Base-by-base conservation (phyloP, 139 green algal species). In the Chlorella sp. region DNA sequence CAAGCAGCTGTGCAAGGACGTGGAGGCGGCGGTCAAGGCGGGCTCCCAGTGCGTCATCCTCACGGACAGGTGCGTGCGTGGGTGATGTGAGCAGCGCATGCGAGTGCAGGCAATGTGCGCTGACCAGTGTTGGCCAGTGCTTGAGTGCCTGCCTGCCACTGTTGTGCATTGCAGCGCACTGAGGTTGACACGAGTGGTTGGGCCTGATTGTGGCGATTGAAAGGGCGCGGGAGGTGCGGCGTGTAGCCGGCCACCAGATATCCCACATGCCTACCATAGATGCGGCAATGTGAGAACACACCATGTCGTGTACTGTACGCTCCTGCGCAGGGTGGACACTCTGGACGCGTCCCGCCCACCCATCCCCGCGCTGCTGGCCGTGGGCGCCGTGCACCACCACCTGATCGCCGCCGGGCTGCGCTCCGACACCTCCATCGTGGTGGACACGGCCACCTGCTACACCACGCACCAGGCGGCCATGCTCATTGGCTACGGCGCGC, bases 321-420 rank as follows among this genome's bases (percentile, higher is more conserved):
- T 97, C 49, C 91, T 82, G 27, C 89, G 96, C 81, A 81, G 77
- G 42, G 63, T 62, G 26, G 73, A 78, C 33, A 60, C 26, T 24
- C 17, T 49, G 35, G 67, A 72, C 70, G 5, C 60, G 35, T 59
- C 67, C 24, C 62, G 35, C 5, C 84, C 88, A n/a, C 88, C 92
- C 60, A 97, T 99, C 79, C 94, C 95, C 29, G 82, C 88, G 30
- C 87, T 99, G 73, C 83, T 98, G 69, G 94, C 91, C 0, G 87
- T 92, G 5, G 95, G 95, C 24, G 92, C 95, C 0, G 93, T 98
- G 67, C 95, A 99, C 85, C 95, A 99, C 84, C 92, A 98, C 88
- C 91, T 99, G 50, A 99, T 99, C 86, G 2, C 29, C 49, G 86
- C 69, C 34, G 85, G 86, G 27, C 72, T 96, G 71, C 80, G 92